phyloP scores from a whole-genome alignment of 2,329 filamentous ascomycete species.

The Thelonectria olida region DNA sequence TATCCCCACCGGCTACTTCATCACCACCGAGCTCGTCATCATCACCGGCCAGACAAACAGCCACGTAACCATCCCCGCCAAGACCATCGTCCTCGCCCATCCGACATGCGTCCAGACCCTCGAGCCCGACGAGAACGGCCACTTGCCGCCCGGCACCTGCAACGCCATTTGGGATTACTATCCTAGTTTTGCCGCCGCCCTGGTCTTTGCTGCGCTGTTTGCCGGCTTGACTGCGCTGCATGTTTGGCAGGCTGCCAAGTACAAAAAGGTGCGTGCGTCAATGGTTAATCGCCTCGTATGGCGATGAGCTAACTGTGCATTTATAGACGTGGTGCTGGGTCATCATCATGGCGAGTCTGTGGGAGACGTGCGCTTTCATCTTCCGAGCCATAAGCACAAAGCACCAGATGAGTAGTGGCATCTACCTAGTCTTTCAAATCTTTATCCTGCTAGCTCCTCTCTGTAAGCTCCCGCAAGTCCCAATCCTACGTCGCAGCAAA shows the following conservation, averaged over 20 bases:
- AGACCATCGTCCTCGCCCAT: constrained; percentile 43
- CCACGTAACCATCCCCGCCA: constrained; percentile 37
- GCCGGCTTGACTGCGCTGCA: constrained; percentile 26
- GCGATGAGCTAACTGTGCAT: neutral
- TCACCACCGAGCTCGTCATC: constrained; percentile 40
- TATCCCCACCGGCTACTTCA: constrained; percentile 33
- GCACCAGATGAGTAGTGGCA: constrained; percentile 26
- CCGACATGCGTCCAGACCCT: constrained; percentile 50
- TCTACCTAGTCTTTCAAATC: constrained; percentile 35
- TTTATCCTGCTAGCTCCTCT: constrained; percentile 36
- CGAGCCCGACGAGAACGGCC: constrained; percentile 45
- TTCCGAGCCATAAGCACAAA: constrained; percentile 35
- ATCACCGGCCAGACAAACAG: constrained; percentile 29
- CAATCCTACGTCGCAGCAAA: accelerated
- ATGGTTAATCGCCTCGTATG: constrained; percentile 8
- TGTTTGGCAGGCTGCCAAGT: constrained; percentile 30
- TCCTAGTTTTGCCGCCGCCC: constrained; percentile 43
- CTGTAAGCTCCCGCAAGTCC: constrained; percentile 22
- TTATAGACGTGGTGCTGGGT: constrained; percentile 47
- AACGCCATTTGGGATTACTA: constrained; percentile 46
- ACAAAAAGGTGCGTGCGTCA: constrained; percentile 36
- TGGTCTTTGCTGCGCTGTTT: constrained; percentile 42
- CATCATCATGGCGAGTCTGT: constrained; percentile 47
- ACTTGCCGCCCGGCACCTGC: constrained; percentile 44
- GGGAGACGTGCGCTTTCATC: constrained; percentile 34